These are phyloP conservation scores for Fusarium sp. DNA, from an alignment of 2,329 filamentous ascomycete genomes.

Conservation along the genomic window DNA sequence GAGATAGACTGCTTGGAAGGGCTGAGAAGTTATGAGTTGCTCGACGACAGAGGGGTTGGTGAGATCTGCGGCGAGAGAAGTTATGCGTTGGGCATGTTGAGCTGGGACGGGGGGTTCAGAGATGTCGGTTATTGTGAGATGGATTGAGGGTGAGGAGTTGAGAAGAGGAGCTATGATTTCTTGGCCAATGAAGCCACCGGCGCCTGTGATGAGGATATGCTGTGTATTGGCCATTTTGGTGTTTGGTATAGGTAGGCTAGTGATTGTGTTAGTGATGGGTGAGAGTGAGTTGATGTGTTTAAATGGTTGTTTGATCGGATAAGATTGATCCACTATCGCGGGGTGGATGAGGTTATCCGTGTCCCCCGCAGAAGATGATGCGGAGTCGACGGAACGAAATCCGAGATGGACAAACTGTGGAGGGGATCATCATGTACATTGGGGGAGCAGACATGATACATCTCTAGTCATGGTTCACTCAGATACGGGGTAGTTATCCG, in stretches of 20 bases:
- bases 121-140: conserved; percentile 67
- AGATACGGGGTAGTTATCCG: background rate
- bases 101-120: conserved; percentile 62
- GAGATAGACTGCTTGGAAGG: conserved; percentile 62
- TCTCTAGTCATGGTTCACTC: background rate
- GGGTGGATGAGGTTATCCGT: conserved; percentile 21
- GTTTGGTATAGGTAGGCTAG: background rate
- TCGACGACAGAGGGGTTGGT: conserved; percentile 33
- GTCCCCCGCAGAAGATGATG: conserved; percentile 30
- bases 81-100: conserved; percentile 43
- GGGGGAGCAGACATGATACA: background rate
- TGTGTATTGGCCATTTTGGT: conserved; percentile 24
- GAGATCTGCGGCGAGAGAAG: conserved; percentile 41
- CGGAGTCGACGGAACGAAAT: conserved; percentile 36
- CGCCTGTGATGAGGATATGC: conserved; percentile 70
- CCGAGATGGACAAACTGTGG: conserved; percentile 13
- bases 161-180: conserved; percentile 67
- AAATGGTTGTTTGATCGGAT: background rate
- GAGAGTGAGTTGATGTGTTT: background rate
- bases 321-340: conserved; percentile 29
- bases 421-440: background rate
- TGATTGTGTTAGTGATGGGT: background rate
- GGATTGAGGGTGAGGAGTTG: conserved; percentile 48
- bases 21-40: conserved; percentile 43
- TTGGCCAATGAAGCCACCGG: conserved; percentile 72